Evolutionary conservation across 345 rosid species (phyloP).

Genomic region (Eucalyptus leucophloia): DNA sequence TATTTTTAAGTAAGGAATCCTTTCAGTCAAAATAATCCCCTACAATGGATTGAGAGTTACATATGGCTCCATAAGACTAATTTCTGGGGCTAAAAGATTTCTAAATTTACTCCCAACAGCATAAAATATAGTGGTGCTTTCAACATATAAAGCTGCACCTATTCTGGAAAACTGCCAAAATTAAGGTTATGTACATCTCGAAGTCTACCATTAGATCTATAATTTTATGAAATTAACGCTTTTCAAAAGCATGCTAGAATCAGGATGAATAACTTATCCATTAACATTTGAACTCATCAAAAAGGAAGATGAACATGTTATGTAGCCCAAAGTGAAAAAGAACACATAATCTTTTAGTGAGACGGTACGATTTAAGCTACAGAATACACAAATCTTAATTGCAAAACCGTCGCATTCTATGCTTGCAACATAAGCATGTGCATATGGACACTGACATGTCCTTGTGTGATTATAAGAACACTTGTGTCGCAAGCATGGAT

Average conservation of each 20-base stretch:
- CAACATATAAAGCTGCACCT: neutral
- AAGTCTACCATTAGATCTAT: neutral
- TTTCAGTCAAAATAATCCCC: neutral
- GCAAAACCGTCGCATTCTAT: neutral
- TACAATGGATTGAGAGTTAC: neutral
- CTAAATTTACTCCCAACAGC: neutral
- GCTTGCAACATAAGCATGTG: neutral
- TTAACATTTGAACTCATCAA: neutral
- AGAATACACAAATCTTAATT: neutral
- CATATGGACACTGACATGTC: neutral
- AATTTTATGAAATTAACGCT: neutral
- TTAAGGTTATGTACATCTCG: neutral
- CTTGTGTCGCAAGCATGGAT: neutral
- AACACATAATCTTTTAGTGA: neutral
- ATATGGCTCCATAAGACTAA: neutral
- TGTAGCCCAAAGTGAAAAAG: neutral
- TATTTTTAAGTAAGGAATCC: neutral
- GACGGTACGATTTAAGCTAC: neutral
- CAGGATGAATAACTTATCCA: neutral
- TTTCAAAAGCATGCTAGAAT: neutral
- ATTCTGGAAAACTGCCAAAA: neutral
- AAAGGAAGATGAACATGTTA: neutral
- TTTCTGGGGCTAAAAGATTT: neutral
- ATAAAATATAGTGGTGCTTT: neutral
- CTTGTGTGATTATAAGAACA: neutral